Conservation (phyloP, 164 flowering plant genomes). For the Aristolochia fimbriata region DNA sequence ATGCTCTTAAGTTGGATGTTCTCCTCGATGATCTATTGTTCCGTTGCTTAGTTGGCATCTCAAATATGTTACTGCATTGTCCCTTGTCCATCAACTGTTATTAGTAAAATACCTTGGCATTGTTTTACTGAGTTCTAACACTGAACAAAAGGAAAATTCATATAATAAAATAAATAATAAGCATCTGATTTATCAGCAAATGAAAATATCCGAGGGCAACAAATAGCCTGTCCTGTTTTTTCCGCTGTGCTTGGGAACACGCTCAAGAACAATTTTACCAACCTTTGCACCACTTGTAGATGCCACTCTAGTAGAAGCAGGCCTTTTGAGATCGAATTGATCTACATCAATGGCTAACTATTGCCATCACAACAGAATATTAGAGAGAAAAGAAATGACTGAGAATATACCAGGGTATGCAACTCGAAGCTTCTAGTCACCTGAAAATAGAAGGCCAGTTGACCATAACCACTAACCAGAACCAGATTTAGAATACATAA, state of each 20-base stretch:
- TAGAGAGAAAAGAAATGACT: background rate
- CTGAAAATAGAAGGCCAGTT: conserved; percentile 17
- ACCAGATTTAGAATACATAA: background rate
- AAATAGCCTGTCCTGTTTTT: conserved; percentile 48
- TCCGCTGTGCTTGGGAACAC: conserved; percentile 47
- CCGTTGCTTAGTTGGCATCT: no score
- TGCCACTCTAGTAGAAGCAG: conserved; percentile 26
- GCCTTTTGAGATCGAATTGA: conserved; percentile 41
- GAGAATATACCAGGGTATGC: conserved; percentile 46
- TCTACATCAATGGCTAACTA: conserved; percentile 24
- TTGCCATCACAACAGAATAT: background rate
- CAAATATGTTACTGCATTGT: no score
- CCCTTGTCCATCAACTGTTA: no score
- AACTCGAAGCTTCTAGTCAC: conserved; percentile 51
- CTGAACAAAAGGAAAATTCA: conserved; percentile 3
- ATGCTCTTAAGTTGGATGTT: no score
- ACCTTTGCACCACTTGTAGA: conserved; percentile 40
- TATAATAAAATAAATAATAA: conserved; percentile 1
- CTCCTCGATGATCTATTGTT: no score
- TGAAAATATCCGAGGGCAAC: conserved; percentile 13
- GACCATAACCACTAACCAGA: background rate
- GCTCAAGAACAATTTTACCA: conserved; percentile 47
- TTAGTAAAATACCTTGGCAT: no score
- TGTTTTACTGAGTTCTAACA: no score
- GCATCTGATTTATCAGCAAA: background rate